Conservation (phyloP, 495 filamentous ascomycete species). For the Ramalina intermedia region DNA sequence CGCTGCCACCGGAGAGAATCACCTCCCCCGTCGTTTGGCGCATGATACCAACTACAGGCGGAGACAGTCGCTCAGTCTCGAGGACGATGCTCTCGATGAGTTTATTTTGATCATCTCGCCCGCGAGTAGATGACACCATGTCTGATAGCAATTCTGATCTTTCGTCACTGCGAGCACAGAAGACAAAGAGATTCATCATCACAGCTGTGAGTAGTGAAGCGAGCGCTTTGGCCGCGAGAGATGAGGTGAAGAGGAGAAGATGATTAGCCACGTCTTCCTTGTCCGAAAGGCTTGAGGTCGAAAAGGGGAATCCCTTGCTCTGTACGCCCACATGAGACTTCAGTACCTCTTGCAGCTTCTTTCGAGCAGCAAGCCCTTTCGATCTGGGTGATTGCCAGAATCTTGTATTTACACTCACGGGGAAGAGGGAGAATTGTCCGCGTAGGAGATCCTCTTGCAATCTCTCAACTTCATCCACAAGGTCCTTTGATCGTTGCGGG, state of each 20-base stretch:
- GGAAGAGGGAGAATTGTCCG: conserved; percentile 21
- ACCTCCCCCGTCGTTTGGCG: conserved; percentile 10
- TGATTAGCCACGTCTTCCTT: conserved; percentile 17
- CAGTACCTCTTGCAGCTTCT: conserved; percentile 12
- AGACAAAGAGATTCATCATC: conserved; percentile 14
- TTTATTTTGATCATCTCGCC: neutral
- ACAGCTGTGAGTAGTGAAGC: conserved; percentile 17
- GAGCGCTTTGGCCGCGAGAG: conserved; percentile 17
- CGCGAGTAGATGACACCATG: neutral
- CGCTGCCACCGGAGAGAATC: neutral
- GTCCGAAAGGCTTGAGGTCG: neutral
- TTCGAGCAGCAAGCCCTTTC: conserved; percentile 15
- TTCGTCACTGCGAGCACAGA: neutral
- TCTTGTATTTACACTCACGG: conserved; percentile 14
- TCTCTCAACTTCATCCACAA: neutral
- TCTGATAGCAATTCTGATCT: neutral
- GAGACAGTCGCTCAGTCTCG: conserved; percentile 16
- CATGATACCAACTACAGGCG: conserved; percentile 17
- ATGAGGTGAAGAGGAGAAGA: conserved; percentile 17
- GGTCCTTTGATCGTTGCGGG: neutral
- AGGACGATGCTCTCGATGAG: conserved; percentile 10
- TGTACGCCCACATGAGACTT: neutral
- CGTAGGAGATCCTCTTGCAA: conserved; percentile 19
- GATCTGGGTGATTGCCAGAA: conserved; percentile 19
- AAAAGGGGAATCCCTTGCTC: conserved; percentile 4